Evolutionary conservation across 306 rosid species (phyloP).

Genomic region (Alnus glutinosa): DNA sequence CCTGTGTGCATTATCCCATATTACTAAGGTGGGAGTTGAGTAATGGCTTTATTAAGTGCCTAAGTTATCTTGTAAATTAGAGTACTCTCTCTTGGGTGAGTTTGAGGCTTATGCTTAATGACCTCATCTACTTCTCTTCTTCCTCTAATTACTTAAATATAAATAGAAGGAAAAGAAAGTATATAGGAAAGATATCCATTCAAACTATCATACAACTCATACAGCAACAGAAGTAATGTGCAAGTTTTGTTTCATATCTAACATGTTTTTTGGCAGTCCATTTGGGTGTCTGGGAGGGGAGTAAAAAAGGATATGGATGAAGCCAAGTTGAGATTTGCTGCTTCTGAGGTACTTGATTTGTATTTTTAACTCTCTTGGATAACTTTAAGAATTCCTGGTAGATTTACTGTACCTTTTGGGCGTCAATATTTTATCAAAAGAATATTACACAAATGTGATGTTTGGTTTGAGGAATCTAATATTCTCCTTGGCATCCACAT

Average conservation of each 20-base stretch:
- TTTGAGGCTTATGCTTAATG: not conserved
- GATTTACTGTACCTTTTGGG: not conserved
- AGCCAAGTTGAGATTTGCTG: constrained; percentile 90
- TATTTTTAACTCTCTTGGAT: not conserved
- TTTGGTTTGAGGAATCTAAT: too few species aligned
- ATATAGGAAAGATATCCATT: constrained; percentile 1
- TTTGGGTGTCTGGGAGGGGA: constrained; percentile 89
- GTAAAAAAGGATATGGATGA: constrained; percentile 84
- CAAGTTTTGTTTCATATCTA: constrained; percentile 33
- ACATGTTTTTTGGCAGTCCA: constrained; percentile 59
- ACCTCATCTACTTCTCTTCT: not conserved
- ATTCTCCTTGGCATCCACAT: too few species aligned
- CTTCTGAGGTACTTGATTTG: constrained; percentile 70
- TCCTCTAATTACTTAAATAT: not conserved
- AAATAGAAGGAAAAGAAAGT: not conserved
- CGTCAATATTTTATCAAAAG: not conserved
- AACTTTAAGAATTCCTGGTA: not conserved
- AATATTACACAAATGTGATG: not conserved
- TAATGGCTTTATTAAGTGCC: not conserved
- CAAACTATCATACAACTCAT: constrained; percentile 6
- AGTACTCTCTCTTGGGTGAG: not conserved
- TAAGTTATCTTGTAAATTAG: not conserved
- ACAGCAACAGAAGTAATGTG: constrained; percentile 1
- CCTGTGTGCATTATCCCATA: not conserved
- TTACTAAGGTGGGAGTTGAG: not conserved